Conservation (phyloP, 1,284 basidiomycete species). For the Trametes polyzona region DNA sequence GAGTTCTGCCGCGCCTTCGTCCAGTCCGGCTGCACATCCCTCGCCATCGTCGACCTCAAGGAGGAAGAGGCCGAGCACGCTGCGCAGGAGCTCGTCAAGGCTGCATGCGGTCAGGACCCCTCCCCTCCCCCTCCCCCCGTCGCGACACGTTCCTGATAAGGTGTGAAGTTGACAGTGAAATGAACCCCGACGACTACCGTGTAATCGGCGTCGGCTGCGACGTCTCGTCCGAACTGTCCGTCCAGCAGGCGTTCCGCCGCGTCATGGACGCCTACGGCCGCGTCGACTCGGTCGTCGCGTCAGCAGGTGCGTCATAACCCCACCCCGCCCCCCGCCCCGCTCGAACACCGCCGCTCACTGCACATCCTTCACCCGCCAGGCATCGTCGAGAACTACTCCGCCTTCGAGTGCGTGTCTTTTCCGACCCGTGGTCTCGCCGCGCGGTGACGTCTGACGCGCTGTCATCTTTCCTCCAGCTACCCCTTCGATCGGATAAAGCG, state of each 20-base stretch:
- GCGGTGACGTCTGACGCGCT: slow-evolving; percentile 1
- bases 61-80: slow-evolving; percentile 73
- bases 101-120: slow-evolving; percentile 50
- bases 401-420: slow-evolving; percentile 67
- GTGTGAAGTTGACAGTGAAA: slow-evolving; percentile 62
- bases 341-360: slow-evolving; percentile 9
- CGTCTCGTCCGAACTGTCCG: slow-evolving; percentile 82
- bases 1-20: slow-evolving; percentile 91
- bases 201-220: slow-evolving; percentile 86
- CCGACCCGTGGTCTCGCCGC: neutral
- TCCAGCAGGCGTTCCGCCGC: slow-evolving; percentile 71
- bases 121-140: neutral
- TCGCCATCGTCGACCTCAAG: slow-evolving; percentile 88
- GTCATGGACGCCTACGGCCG: slow-evolving; percentile 80
- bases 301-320: slow-evolving; percentile 66
- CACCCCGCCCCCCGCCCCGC: slow-evolving; percentile 1
- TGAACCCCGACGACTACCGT: slow-evolving; percentile 63
- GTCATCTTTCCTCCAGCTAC: slow-evolving; percentile 53
- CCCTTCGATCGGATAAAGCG: slow-evolving; percentile 83
- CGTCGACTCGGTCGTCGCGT: slow-evolving; percentile 86
- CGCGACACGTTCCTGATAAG: slow-evolving; percentile 38
- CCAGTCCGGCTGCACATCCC: slow-evolving; percentile 82
- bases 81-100: slow-evolving; percentile 72
- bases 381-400: slow-evolving; percentile 91
- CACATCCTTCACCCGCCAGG: slow-evolving; percentile 46